Percentiles rank a stretch among this genome's conserved stretches.
Conservation (phyloP, 1,139 yeast genomes). For the Debaryomyces coudertii region DNA sequence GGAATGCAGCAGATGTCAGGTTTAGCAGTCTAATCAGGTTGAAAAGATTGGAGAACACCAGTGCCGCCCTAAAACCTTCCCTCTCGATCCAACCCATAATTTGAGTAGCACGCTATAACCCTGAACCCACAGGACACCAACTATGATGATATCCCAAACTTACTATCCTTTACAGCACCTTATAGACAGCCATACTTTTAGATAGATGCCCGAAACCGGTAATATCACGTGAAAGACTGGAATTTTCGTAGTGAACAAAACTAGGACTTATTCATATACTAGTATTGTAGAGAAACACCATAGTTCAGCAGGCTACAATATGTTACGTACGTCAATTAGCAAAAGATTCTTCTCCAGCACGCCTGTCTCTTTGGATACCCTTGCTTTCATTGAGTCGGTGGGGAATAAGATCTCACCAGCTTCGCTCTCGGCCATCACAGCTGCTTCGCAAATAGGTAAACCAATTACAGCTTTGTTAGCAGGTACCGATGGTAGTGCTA, state of each 20-base stretch:
- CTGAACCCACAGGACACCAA: no score
- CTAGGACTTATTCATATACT: not conserved
- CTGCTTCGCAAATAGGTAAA: slow-evolving; percentile 65
- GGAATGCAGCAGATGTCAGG: no score
- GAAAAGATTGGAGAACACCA: no score
- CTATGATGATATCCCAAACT: no score
- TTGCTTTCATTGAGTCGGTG: slow-evolving; percentile 71
- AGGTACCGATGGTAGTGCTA: slow-evolving; percentile 53
- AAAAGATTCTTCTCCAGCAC: slow-evolving; percentile 38
- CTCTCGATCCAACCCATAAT: no score
- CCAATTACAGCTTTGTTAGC: slow-evolving; percentile 65
- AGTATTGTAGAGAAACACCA: not conserved
- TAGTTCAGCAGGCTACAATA: slow-evolving; percentile 9
- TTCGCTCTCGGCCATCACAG: slow-evolving; percentile 65
- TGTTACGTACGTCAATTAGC: slow-evolving; percentile 23
- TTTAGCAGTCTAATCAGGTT: no score
- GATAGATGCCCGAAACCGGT: slow-evolving; percentile 11
- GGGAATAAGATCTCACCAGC: slow-evolving; percentile 61
- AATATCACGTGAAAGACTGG: slow-evolving; percentile 7
- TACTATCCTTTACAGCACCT: no score
- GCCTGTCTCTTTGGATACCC: slow-evolving; percentile 46
- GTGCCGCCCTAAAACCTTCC: no score
- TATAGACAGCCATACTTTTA: not conserved
- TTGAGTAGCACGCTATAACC: no score
- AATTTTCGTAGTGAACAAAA: slow-evolving; percentile 1